These are phyloP conservation scores for Elsinoe necatrix DNA, from an alignment of 2,329 filamentous ascomycete genomes.

Conservation along the genomic window DNA sequence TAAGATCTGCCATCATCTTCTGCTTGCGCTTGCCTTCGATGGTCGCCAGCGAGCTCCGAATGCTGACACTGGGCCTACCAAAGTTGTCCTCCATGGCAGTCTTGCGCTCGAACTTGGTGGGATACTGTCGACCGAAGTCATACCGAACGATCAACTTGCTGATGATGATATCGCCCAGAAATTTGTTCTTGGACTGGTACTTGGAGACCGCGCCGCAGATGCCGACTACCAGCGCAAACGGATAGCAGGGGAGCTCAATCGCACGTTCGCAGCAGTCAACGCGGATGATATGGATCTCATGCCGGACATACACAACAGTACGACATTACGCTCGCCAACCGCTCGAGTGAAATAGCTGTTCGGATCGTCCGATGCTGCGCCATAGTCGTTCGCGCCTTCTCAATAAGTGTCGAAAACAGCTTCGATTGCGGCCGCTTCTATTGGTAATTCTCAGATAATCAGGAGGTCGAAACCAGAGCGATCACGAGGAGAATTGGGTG, in stretches of 20 bases:
- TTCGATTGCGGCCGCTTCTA: conserved; percentile 20
- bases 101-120: conserved; percentile 23
- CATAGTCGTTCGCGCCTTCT: not conserved
- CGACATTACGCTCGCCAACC: conserved; percentile 20
- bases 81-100: too few relatives aligned
- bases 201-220: conserved; percentile 21
- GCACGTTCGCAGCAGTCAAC: conserved; percentile 17
- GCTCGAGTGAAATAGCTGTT: conserved; percentile 22
- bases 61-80: too few relatives aligned
- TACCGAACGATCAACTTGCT: conserved; percentile 25
- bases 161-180: conserved; percentile 30
- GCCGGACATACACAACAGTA: conserved; percentile 18
- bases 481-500: not conserved
- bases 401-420: conserved; percentile 17
- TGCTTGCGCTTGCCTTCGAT: too few relatives aligned
- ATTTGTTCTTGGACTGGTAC: not conserved
- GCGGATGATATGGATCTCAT: conserved; percentile 18
- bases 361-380: conserved; percentile 15
- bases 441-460: conserved; percentile 20
- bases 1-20: too few relatives aligned
- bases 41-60: too few relatives aligned
- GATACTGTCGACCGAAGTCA: conserved; percentile 27
- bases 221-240: conserved; percentile 21
- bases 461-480: conserved; percentile 18
- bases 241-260: conserved; percentile 20